These are phyloP conservation scores for Strigomonas galati DNA, from an alignment of 208 protist genomes.

Conservation along the genomic window DNA sequence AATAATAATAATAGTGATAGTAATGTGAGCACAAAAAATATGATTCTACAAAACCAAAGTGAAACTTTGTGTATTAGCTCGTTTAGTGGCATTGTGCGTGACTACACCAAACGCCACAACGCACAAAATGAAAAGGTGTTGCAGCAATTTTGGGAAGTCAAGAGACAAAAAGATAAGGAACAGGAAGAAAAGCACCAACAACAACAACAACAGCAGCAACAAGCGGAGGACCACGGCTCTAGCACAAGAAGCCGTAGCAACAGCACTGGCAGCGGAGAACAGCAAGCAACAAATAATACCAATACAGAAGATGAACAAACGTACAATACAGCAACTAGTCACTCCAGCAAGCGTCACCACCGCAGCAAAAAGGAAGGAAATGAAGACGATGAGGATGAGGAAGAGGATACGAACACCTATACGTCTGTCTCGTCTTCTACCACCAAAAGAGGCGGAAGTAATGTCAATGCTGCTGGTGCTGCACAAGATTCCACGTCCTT, in stretches of 20 bases:
- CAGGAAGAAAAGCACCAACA: background rate
- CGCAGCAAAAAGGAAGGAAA: no score
- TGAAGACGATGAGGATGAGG: no score
- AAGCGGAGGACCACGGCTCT: background rate
- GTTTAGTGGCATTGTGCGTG: background rate
- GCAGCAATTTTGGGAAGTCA: background rate
- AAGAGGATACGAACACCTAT: no score
- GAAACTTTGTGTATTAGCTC: background rate
- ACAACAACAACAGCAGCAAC: background rate
- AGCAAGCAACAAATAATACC: background rate
- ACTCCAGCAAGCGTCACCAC: background rate
- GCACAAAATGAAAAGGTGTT: background rate
- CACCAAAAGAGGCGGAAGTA: no score
- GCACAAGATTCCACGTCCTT: no score
- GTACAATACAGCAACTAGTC: background rate
- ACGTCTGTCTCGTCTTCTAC: no score
- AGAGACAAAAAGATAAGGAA: background rate
- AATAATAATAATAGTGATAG: background rate
- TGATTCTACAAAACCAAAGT: background rate
- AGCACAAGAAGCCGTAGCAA: background rate
- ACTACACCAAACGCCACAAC: background rate
- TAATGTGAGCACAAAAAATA: background rate
- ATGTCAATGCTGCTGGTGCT: no score
- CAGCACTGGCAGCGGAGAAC: background rate
- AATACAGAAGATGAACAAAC: background rate